Evolutionary conservation across 805 yeast species (phyloP), one percentile per base, ranked within the genome.

Genomic region (Wickerhamomyces strasburgensis): DNA sequence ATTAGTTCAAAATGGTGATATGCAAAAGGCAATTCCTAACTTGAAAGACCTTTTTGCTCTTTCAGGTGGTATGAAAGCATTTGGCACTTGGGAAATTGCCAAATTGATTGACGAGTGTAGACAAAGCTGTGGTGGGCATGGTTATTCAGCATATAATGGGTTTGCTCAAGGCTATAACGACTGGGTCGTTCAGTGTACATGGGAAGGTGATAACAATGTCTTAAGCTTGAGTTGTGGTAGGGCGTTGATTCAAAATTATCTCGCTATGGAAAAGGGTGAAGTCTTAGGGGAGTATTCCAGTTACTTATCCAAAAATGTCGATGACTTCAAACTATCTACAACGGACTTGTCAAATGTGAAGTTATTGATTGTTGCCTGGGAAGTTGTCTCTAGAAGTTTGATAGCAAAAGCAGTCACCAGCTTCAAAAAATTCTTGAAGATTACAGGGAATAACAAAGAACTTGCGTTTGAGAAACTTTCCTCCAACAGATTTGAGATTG

Each of bases 191-290:
- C 96, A 89, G 65, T 87, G 96, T 63, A 88, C 96, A 19, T 89
- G 96, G 97, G 97, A 88, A 68, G 97, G 97, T 60, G 97, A 88
- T 60, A 89, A 88, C 67, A 88, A 79, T 52, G 82, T 88, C 27
- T 69, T 88, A 46, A 82, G 86, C 3, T 75, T 86, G 61, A 80
- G 87, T 39, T 74, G 86, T 46, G 97, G 96, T 34, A 79, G 90
- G 56, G 77, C 93, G 8, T 58, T 67, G 30, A 47, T 67, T 24
- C 67, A 67, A 40, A 65, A 64, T 42, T 63, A 58, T 39, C 47
- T 56, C 29, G 56, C 60, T 17, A 38, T 64, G 25, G 54, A 56
- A 11, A 56, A 57, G 32, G 67, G 67, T 34, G 58, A 48, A 17
- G 31, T 15, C 14, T 44, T 48, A 27, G 50, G 52, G 15, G 54